phyloP scores from a whole-genome alignment of 2,329 filamentous ascomycete genomes.

The Cadophora malorum region DNA sequence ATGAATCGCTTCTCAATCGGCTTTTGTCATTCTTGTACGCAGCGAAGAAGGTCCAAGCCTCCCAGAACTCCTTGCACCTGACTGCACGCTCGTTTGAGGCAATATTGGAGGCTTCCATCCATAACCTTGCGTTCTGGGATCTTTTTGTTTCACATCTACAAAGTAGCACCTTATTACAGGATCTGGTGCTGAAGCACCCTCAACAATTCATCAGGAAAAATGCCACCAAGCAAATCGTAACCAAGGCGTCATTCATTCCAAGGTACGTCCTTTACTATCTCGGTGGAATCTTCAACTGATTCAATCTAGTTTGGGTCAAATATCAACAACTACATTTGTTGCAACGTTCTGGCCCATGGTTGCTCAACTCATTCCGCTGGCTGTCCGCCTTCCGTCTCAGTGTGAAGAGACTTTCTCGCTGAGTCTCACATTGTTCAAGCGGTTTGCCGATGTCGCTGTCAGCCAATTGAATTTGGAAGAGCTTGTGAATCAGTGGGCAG shows the following conservation, averaged over 20 bases:
- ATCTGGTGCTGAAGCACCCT: constrained; percentile 52
- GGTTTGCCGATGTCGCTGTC: constrained; percentile 46
- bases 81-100: constrained; percentile 53
- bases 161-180: constrained; percentile 48
- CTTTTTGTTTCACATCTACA: constrained; percentile 48
- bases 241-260: constrained; percentile 43
- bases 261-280: constrained; percentile 32
- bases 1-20: constrained; percentile 44
- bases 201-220: constrained; percentile 44
- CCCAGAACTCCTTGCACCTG: constrained; percentile 45
- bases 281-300: constrained; percentile 13
- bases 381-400: constrained; percentile 34
- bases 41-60: constrained; percentile 32
- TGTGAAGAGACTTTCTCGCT: constrained; percentile 49
- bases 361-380: constrained; percentile 38
- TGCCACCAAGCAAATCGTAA: constrained; percentile 42
- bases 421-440: constrained; percentile 50
- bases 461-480: constrained; percentile 37
- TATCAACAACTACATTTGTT: constrained; percentile 50
- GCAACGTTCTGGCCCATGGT: constrained; percentile 55
- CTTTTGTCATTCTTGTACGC: constrained; percentile 43
- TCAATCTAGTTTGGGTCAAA: constrained; percentile 37
- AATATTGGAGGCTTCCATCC: constrained; percentile 55
- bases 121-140: constrained; percentile 54
- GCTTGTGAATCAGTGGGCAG: constrained; percentile 43